Evolutionary conservation across 1,284 basidiomycete species (phyloP), one percentile per base, ranked within the genome.

Genomic region (Farysia itapuensis): DNA sequence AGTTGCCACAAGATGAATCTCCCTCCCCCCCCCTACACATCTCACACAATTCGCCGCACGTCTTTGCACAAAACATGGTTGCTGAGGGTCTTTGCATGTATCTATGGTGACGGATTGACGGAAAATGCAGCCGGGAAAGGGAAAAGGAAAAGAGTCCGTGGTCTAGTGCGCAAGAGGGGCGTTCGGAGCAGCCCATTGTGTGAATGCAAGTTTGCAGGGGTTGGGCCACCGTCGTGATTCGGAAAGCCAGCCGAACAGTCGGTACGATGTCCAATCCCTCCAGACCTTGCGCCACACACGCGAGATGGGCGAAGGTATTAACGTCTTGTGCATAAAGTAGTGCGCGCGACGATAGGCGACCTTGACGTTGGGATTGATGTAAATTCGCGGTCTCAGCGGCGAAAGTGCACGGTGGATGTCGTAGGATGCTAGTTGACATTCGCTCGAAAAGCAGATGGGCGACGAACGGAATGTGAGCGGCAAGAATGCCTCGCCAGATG

Each of bases 371-470:
- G 81, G 80, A 59, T 83, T 82, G 64, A 82, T 78, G 58, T 75
- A 78, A 42, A 83, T 80, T 22, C 75, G 75, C 1, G 79, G 78
- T 9, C 68, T 72, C 11, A 66, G 39, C 33, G 81, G 54, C 15
- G 72, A 70, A 45, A 81, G 80, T 23, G 81, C 48, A 4, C 82
- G 79, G 47, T 83, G 80, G 21, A 84, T 70, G 67, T 84, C 83
- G 70, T 83, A 83, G 5, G 81, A 81, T 14, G 82, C 75, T 37
- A 82, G 65, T 74, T 83, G 82, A 28, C 80, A 82, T 73, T 84
- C 83, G 18, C 79, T 80, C 29, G 81, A 81, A 61, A 79, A 81
- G 69, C 83, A 84, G 18, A 74, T 57, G 1, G 50, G 64, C 11
- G 80, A 80, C 11, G 77, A 56, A 26, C 83, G 80, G 78, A 84